Evolutionary conservation across 1,284 basidiomycete genomes (phyloP).

Genomic region (Microbotryum scabiosae): DNA sequence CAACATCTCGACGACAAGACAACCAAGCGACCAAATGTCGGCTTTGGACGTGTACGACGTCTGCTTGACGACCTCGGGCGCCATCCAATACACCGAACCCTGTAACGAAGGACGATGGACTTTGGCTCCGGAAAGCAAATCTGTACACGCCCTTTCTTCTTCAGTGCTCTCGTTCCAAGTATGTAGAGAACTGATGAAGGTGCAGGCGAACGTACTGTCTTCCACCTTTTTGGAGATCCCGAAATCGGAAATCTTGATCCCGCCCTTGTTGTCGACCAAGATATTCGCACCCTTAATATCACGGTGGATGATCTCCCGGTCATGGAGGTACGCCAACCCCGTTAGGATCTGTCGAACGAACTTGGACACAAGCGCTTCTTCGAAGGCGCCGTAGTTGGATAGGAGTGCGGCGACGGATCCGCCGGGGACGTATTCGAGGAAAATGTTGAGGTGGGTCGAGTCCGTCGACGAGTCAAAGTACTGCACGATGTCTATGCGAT

Average conservation of each 20-base stretch:
- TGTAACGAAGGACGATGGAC: slow-evolving; percentile 84
- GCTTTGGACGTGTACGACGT: slow-evolving; percentile 87
- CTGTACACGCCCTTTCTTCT: slow-evolving; percentile 43
- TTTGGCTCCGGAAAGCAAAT: slow-evolving; percentile 64
- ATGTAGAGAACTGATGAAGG: neutral
- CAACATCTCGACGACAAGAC: slow-evolving; percentile 96
- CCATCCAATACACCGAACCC: slow-evolving; percentile 99
- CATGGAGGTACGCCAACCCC: slow-evolving; percentile 87
- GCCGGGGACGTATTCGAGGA: slow-evolving; percentile 96
- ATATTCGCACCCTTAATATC: slow-evolving; percentile 99
- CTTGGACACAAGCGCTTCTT: slow-evolving; percentile 86
- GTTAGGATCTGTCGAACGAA: slow-evolving; percentile 90
- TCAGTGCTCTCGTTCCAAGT: slow-evolving; percentile 1
- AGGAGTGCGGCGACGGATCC: slow-evolving; percentile 90
- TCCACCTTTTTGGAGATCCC: slow-evolving; percentile 98
- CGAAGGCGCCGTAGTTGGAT: slow-evolving; percentile 91
- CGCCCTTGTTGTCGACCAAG: slow-evolving; percentile 95
- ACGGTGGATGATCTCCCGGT: slow-evolving; percentile 90
- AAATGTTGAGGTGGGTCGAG: slow-evolving; percentile 87
- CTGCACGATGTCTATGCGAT: slow-evolving; percentile 68
- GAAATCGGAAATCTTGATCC: slow-evolving; percentile 97
- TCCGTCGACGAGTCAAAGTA: slow-evolving; percentile 85
- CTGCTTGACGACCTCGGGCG: slow-evolving; percentile 95
- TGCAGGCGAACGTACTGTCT: slow-evolving; percentile 52
- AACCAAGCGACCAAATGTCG: slow-evolving; percentile 98